Evolutionary conservation across 352 stramenopile genomes (phyloP).

Genomic region (Plasmopara muralis): DNA sequence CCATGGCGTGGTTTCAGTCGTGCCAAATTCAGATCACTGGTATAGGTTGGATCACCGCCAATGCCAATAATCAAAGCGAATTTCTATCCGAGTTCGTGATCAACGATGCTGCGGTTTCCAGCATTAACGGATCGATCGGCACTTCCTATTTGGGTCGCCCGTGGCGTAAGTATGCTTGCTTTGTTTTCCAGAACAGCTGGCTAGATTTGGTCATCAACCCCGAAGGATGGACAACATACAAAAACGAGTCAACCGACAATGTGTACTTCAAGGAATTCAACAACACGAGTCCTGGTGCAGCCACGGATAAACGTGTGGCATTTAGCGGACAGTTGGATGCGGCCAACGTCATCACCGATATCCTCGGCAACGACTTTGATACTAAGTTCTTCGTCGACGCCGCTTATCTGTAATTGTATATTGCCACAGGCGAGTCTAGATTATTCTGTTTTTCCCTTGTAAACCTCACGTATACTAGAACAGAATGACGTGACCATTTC

Average conservation of each 20-base stretch:
- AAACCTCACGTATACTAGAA: no score
- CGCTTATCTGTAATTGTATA: slow-evolving; percentile 4
- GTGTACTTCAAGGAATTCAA: slow-evolving; percentile 18
- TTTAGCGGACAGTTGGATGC: no score
- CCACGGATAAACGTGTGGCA: slow-evolving; percentile 2
- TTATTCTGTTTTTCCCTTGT: no score
- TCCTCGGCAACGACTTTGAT: slow-evolving; percentile 6
- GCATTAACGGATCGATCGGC: neutral
- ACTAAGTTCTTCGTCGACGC: slow-evolving; percentile 9
- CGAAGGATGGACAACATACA: slow-evolving; percentile 5
- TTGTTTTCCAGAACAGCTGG: slow-evolving; percentile 9
- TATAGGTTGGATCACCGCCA: slow-evolving; percentile 3
- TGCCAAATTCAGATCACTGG: neutral
- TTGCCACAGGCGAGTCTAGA: no score
- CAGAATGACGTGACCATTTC: no score
- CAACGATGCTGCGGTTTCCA: slow-evolving; percentile 9
- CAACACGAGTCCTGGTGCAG: slow-evolving; percentile 5
- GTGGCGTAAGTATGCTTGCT: slow-evolving; percentile 5
- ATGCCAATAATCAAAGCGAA: slow-evolving; percentile 6
- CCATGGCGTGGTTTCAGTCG: slow-evolving; percentile 5
- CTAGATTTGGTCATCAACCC: slow-evolving; percentile 6
- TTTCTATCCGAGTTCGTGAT: slow-evolving; percentile 10
- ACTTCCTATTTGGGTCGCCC: slow-evolving; percentile 10
- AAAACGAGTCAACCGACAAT: slow-evolving; percentile 3
- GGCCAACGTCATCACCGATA: slow-evolving; percentile 3